Evolutionary conservation across 805 yeast species (phyloP), one percentile per base, ranked within the genome.

Genomic region (Candida ficus): DNA sequence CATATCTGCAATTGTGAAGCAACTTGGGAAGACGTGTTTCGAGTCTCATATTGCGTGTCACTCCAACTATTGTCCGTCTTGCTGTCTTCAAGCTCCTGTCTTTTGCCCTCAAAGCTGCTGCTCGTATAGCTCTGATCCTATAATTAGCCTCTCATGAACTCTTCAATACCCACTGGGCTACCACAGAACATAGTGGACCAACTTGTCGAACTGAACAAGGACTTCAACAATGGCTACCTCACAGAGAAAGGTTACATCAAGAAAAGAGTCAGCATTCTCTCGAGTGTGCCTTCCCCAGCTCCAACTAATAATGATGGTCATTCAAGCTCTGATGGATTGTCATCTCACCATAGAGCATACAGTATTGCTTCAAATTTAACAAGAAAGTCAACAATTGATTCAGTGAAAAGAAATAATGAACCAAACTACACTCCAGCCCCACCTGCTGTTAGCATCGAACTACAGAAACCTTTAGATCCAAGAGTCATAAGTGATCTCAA

Each of bases 181-280:
- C 56, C 59, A 2, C 29, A 39, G 8, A 17, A 20, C 2, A 30
- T 43, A 9, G 52, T 30, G 21, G 38, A 43, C 13, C 44, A 62
- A 46, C 59, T 79, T 17, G 54, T 58, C 22, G 68, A 64, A 29
- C 62, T 79, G 22, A 65, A 67, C 12, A 53, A 61, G 9, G 86
- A 80, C 45, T 77, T 66, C 45, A 67, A 69, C 48, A 89, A 83
- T 27, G 91, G 88, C 2, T 80, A 80, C 43, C 64, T 84, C 41
- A 83, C 93, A 0, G 80, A 73, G 35, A 84, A 83, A 54, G 91
- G 93, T 2, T 84, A 80, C 55, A 64, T 68, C 32, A 80, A 75
- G 49, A 81, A 78, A 45, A 62, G 86, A 44, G 70, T 64, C 32
- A 63, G 57, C 45, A 52, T 75, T 17, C 55, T 71, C 21, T 41